phyloP scores from a whole-genome alignment of 2,329 filamentous ascomycete genomes.

The Keithomyces neogunnii region DNA sequence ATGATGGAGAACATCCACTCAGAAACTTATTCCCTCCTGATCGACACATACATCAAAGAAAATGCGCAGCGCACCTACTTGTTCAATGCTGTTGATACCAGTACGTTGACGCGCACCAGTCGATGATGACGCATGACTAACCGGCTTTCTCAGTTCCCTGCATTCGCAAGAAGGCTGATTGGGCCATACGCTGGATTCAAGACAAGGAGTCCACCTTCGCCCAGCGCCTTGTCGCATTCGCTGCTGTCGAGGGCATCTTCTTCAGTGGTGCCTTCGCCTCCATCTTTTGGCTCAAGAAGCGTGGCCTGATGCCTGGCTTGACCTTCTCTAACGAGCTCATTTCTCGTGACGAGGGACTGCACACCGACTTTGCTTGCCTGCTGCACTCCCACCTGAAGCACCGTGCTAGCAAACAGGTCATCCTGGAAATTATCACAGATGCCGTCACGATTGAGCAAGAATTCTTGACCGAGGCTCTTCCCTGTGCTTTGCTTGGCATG shows the following conservation, averaged over 20 bases:
- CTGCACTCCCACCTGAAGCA: constrained; percentile 96
- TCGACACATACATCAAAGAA: constrained; percentile 99
- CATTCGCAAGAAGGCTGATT: constrained; percentile 98
- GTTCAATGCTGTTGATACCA: constrained; percentile 98
- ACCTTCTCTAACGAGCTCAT: constrained; percentile 99
- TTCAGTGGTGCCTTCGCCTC: constrained; percentile 98
- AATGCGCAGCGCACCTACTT: constrained; percentile 86
- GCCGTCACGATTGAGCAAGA: constrained; percentile 94
- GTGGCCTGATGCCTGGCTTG: constrained; percentile 94
- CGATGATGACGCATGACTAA: neutral
- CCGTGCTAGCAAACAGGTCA: constrained; percentile 72
- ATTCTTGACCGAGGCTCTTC: constrained; percentile 93
- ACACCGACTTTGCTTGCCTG: constrained; percentile 98
- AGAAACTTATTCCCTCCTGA: constrained; percentile 97
- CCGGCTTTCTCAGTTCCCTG: constrained; percentile 60
- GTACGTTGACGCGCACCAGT: constrained; percentile 38
- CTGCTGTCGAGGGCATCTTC: constrained; percentile 98
- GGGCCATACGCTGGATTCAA: constrained; percentile 90
- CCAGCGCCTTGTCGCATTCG: constrained; percentile 91
- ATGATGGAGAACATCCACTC: constrained; percentile 99
- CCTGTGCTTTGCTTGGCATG: constrained; percentile 91
- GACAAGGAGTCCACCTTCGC: constrained; percentile 93
- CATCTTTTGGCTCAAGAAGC: constrained; percentile 99
- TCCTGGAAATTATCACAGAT: constrained; percentile 85
- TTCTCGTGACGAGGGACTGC: constrained; percentile 97